Conservation (phyloP, 83 land plant genomes). For the Isoetes engelmannii region DNA sequence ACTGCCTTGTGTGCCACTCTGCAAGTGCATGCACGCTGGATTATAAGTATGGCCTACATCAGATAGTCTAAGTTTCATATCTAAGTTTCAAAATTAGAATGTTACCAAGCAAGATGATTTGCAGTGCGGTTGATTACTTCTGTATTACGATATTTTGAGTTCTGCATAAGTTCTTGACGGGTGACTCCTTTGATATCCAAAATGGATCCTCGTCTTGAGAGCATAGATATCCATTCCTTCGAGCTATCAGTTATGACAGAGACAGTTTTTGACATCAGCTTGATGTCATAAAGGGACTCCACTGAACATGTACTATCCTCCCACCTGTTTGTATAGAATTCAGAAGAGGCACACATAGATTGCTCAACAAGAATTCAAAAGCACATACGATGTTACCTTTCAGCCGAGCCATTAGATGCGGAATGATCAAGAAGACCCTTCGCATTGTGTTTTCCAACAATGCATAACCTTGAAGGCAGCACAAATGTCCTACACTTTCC, state of each 20-base stretch:
- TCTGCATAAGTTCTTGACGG: conserved; percentile 42
- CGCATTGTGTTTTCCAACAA: conserved; percentile 61
- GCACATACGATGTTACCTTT: neutral
- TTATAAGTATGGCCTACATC: no score
- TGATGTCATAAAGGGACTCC: conserved; percentile 81
- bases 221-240: conserved; percentile 47
- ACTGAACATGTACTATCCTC: conserved; percentile 50
- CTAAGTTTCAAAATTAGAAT: no score
- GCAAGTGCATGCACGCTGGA: no score
- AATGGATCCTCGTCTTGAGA: conserved; percentile 23
- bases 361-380: no score
- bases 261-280: conserved; percentile 57
- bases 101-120: conserved; percentile 81
- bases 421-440: conserved; percentile 51
- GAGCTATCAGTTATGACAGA: conserved; percentile 71
- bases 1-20: no score
- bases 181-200: conserved; percentile 55
- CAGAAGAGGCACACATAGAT: no score
- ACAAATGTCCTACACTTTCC: conserved; percentile 65
- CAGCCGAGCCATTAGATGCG: conserved; percentile 5
- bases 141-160: conserved; percentile 39
- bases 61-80: no score
- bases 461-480: conserved; percentile 87
- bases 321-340: no score
- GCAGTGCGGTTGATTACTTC: conserved; percentile 82